These are phyloP conservation scores for Cucumis melo DNA, from an alignment of 306 rosid species.

Conservation along the genomic window DNA sequence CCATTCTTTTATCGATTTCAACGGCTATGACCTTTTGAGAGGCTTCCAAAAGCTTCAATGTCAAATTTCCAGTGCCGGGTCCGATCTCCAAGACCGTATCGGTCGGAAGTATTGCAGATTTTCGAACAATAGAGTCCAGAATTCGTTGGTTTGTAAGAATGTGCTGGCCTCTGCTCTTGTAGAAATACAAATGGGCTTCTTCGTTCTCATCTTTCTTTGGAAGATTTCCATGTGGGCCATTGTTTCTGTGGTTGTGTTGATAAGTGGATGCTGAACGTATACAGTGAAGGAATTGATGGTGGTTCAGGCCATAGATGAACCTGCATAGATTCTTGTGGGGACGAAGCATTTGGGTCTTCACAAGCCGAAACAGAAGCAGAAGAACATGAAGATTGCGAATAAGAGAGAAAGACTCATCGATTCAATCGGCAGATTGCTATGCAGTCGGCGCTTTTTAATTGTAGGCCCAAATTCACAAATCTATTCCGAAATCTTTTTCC, in stretches of 20 bases:
- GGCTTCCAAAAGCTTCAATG: constrained; percentile 65
- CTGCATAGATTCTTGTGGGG: constrained; percentile 9
- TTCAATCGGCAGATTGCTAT: not conserved
- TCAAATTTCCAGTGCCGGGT: constrained; percentile 92
- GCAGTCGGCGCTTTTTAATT: not conserved
- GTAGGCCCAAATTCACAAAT: not conserved
- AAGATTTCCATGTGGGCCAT: constrained; percentile 1
- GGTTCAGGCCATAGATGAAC: constrained; percentile 5
- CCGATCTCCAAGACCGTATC: constrained; percentile 96
- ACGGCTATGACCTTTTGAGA: constrained; percentile 48
- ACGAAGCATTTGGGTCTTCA: constrained; percentile 26
- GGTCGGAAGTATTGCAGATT: constrained; percentile 46
- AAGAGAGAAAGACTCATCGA: not conserved
- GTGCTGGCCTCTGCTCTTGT: constrained; percentile 85
- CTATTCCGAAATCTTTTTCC: no score
- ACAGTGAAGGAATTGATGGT: constrained; percentile 7
- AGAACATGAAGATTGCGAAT: not conserved
- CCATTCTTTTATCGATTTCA: constrained; percentile 72
- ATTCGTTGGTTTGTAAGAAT: constrained; percentile 59
- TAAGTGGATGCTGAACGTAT: constrained; percentile 15
- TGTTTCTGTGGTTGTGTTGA: constrained; percentile 8
- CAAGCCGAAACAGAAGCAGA: no score
- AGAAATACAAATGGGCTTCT: constrained; percentile 20
- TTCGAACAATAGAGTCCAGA: constrained; percentile 48
- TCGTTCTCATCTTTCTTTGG: constrained; percentile 6